Conservation (phyloP, 768 basidiomycete genomes). For the Cystobasidium tubakii region DNA sequence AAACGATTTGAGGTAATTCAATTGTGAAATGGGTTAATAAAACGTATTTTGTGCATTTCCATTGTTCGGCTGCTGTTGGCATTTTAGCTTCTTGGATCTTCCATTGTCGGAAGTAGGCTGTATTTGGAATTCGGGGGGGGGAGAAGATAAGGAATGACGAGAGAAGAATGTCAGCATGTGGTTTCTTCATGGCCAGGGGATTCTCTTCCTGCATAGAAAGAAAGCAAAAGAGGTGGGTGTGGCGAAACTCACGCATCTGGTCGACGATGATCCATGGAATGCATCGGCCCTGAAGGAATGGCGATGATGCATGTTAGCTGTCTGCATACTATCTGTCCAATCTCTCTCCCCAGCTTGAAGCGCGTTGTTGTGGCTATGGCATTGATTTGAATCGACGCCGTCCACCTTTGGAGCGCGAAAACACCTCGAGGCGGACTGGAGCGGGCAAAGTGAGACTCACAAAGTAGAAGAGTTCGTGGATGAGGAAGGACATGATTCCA, state of each 20-base stretch:
- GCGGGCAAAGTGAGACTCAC: background rate
- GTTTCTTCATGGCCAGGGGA: too few relatives aligned
- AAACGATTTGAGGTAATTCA: conserved; percentile 62
- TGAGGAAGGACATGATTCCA: conserved; percentile 79
- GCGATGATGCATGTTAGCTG: background rate
- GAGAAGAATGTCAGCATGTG: too few relatives aligned
- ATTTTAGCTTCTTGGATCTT: conserved; percentile 84
- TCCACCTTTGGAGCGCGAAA: too few relatives aligned
- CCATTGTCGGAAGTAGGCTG: conserved; percentile 79
- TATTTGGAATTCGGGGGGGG: background rate
- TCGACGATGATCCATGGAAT: conserved; percentile 96
- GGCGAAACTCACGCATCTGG: conserved; percentile 55
- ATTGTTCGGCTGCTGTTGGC: conserved; percentile 74
- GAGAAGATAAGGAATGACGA: background rate
- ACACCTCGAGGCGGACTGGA: too few relatives aligned
- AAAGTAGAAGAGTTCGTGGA: conserved; percentile 73
- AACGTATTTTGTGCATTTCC: conserved; percentile 91
- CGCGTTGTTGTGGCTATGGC: too few relatives aligned
- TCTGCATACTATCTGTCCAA: too few relatives aligned
- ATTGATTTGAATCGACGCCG: too few relatives aligned
- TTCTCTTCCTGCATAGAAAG: too few relatives aligned
- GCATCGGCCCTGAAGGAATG: conserved; percentile 60
- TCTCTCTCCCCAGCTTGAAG: too few relatives aligned
- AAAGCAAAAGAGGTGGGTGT: too few relatives aligned
- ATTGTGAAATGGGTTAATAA: conserved; percentile 92